phyloP scores from a whole-genome alignment of 352 stramenopile species.

The Phytophthora chlamydospora region DNA sequence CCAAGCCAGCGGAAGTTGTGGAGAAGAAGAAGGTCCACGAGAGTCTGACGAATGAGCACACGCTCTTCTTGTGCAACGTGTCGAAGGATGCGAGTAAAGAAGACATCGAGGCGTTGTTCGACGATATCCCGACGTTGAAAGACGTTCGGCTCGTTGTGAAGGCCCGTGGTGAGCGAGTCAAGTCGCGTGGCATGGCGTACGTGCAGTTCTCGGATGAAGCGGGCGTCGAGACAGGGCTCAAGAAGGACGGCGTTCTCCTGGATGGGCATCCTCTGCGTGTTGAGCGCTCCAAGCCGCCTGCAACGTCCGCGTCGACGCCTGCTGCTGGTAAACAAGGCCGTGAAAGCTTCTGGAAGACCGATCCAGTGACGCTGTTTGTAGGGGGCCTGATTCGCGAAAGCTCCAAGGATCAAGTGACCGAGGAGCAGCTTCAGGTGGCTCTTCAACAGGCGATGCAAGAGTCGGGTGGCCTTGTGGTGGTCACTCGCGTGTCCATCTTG shows the following conservation, averaged over 20 bases:
- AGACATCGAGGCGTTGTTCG: slow-evolving; percentile 60
- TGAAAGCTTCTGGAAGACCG: slow-evolving; percentile 51
- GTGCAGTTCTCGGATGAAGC: slow-evolving; percentile 61
- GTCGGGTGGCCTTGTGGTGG: slow-evolving; percentile 35
- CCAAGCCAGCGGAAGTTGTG: slow-evolving; percentile 1
- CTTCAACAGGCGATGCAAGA: slow-evolving; percentile 49
- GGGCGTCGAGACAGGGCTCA: slow-evolving; percentile 45
- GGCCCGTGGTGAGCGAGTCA: slow-evolving; percentile 54
- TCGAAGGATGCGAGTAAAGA: slow-evolving; percentile 60
- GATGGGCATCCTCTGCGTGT: slow-evolving; percentile 55
- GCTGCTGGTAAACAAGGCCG: background rate
- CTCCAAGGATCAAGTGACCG: slow-evolving; percentile 41
- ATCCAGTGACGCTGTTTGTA: slow-evolving; percentile 65
- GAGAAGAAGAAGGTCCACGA: slow-evolving; percentile 47
- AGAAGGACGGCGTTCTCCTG: slow-evolving; percentile 37
- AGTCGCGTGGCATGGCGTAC: slow-evolving; percentile 81
- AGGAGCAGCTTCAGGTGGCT: slow-evolving; percentile 43
- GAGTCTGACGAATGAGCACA: slow-evolving; percentile 62
- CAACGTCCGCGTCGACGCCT: slow-evolving; percentile 17
- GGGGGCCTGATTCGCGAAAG: slow-evolving; percentile 44
- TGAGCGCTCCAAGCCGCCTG: slow-evolving; percentile 53
- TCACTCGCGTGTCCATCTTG: slow-evolving; percentile 59
- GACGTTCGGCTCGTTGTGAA: slow-evolving; percentile 76
- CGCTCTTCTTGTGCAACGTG: slow-evolving; percentile 73
- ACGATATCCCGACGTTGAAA: slow-evolving; percentile 49